Percentiles rank a stretch among this genome's conserved stretches.
phyloP scores from a whole-genome alignment of 208 protist genomes.

The Leishmania guyanensis region DNA sequence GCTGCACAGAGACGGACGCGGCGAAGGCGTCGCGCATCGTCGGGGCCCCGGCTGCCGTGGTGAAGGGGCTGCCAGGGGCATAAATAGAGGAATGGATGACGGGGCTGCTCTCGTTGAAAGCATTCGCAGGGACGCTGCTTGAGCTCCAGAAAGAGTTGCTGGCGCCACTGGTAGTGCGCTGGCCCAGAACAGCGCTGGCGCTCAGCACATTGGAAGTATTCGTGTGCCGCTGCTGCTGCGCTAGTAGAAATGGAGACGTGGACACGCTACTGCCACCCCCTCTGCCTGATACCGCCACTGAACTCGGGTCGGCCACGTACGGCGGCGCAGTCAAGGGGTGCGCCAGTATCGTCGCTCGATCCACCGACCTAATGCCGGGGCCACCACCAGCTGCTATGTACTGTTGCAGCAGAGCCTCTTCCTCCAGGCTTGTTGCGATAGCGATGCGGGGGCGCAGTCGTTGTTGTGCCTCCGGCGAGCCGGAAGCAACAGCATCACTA shows the following conservation, averaged over 20 bases:
- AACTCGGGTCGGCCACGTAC: slow-evolving; percentile 2
- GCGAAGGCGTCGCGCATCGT: slow-evolving; percentile 28
- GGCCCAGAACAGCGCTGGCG: not conserved
- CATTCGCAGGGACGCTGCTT: not conserved
- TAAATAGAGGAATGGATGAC: not conserved
- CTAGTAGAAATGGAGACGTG: not conserved
- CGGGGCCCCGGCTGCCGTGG: slow-evolving; percentile 1
- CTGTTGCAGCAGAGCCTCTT: slow-evolving; percentile 10
- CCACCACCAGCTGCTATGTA: not conserved
- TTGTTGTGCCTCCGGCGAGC: not conserved
- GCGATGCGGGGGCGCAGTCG: not conserved
- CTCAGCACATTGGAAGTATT: not conserved
- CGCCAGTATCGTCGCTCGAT: not conserved
- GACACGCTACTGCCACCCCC: not conserved
- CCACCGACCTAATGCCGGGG: not conserved
- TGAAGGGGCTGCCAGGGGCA: slow-evolving; percentile 1
- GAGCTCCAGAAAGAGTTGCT: not conserved
- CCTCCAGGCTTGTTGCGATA: slow-evolving; percentile 4
- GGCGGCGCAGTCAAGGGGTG: slow-evolving; percentile 22
- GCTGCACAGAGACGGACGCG: slow-evolving; percentile 37
- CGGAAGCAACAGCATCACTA: not conserved
- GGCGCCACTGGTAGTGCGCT: not conserved
- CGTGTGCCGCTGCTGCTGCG: not conserved
- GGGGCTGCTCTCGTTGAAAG: not conserved
- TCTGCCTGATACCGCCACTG: not conserved